Evolutionary conservation across 75 land plant genomes (phyloP).

Genomic region (Ceratopteris richardii): DNA sequence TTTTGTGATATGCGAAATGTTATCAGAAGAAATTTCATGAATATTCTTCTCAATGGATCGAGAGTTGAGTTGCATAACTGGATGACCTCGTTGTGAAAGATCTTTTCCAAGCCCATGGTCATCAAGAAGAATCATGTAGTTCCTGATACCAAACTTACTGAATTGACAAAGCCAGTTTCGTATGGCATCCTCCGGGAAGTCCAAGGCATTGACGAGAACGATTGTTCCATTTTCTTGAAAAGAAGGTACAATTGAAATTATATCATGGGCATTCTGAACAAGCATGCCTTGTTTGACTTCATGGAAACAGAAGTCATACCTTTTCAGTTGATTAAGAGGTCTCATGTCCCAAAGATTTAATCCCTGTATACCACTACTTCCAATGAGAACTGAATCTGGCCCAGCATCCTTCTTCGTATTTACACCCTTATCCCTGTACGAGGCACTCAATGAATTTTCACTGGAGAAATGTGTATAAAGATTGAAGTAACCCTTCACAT

Average conservation of each 20-base stretch:
- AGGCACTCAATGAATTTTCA: conserved; percentile 76
- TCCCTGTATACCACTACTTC: conserved; percentile 26
- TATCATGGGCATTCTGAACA: conserved; percentile 38
- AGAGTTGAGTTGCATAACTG: conserved; percentile 40
- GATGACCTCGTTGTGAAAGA: conserved; percentile 70
- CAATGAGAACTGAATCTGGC: conserved; percentile 66
- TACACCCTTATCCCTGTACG: conserved; percentile 80
- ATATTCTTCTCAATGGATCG: conserved; percentile 10
- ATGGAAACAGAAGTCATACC: conserved; percentile 89
- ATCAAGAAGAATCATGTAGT: conserved; percentile 51
- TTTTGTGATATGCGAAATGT: conserved; percentile 12
- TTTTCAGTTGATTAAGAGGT: conserved; percentile 43
- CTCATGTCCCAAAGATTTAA: conserved; percentile 48
- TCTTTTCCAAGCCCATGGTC: conserved; percentile 33
- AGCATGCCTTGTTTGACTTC: conserved; percentile 53
- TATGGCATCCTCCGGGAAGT: conserved; percentile 19
- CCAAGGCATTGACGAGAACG: conserved; percentile 42
- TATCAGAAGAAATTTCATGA: conserved; percentile 1
- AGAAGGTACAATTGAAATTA: conserved; percentile 39
- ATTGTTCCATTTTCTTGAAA: conserved; percentile 40
- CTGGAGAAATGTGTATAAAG: conserved; percentile 67
- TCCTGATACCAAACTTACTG: conserved; percentile 44
- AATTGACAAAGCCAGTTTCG: conserved; percentile 78
- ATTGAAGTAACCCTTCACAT: conserved; percentile 76
- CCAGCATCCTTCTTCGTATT: conserved; percentile 78